Evolutionary conservation across 2,329 filamentous ascomycete species (phyloP).

Genomic region (Pseudodiploospora longispora): DNA sequence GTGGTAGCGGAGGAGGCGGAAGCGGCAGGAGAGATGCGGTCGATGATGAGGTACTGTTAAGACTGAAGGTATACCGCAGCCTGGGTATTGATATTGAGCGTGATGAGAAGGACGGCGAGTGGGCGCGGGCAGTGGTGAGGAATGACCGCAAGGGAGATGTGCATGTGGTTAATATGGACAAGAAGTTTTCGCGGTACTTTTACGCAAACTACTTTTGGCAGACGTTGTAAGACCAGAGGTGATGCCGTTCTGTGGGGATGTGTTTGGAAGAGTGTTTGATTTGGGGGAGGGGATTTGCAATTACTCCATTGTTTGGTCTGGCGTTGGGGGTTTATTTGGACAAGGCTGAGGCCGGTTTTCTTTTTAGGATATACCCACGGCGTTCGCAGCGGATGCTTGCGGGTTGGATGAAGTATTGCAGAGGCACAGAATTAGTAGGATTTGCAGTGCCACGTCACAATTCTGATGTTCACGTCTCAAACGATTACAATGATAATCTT

Average conservation of each 20-base stretch:
- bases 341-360: too few relatives aligned
- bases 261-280: not conserved
- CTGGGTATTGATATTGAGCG: slow-evolving; percentile 82
- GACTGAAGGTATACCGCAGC: slow-evolving; percentile 84
- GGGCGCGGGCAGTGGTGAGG: slow-evolving; percentile 74
- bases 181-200: slow-evolving; percentile 83
- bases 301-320: too few relatives aligned
- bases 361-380: too few relatives aligned
- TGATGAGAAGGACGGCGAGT: slow-evolving; percentile 67
- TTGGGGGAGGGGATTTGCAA: not conserved
- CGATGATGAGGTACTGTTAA: slow-evolving; percentile 60
- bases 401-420: too few relatives aligned
- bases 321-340: too few relatives aligned
- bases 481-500: too few relatives aligned
- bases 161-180: slow-evolving; percentile 88
- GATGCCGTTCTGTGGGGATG: not conserved
- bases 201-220: slow-evolving; percentile 97
- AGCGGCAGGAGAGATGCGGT: slow-evolving; percentile 33
- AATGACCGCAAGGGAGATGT: slow-evolving; percentile 86
- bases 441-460: too few relatives aligned
- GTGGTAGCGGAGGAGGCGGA: not conserved
- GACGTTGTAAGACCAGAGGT: slow-evolving; percentile 48
- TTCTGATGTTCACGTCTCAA: too few relatives aligned
- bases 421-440: too few relatives aligned
- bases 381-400: too few relatives aligned